phyloP scores from a whole-genome alignment of 192 early-diverging fungal species.

The Gonapodya prolifera region DNA sequence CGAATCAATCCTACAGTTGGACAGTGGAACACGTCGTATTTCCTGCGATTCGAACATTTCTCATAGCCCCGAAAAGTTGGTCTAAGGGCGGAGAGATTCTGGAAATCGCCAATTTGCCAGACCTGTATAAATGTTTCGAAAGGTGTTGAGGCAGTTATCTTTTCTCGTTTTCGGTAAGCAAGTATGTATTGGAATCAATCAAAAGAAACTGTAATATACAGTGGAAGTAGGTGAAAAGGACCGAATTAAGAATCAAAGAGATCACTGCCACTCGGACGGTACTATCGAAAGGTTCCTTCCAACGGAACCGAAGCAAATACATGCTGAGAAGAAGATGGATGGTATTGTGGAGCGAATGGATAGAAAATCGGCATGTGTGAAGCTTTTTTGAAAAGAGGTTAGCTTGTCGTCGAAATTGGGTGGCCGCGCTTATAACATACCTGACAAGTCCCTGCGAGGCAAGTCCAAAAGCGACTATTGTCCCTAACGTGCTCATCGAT shows the following conservation, averaged over 20 bases:
- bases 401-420: constrained; percentile 2
- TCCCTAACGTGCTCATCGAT: constrained; percentile 40
- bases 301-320: constrained; percentile 53
- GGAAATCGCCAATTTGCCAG: constrained; percentile 69
- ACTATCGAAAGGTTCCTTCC: constrained; percentile 45
- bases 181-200: no score
- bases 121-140: constrained; percentile 94
- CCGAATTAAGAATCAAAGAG: no score
- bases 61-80: constrained; percentile 50
- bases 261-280: constrained; percentile 21
- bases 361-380: constrained; percentile 54
- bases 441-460: constrained; percentile 48
- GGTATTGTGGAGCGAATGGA: constrained; percentile 58
- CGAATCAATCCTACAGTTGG: constrained; percentile 33
- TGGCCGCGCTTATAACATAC: constrained; percentile 13
- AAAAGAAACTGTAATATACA: no score
- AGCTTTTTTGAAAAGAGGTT: constrained; percentile 26
- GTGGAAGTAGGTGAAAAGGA: no score
- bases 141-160: constrained; percentile 36
- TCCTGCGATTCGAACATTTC: constrained; percentile 60
- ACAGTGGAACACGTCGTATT: constrained; percentile 70
- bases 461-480: constrained; percentile 37
- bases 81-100: constrained; percentile 47
- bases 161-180: background rate
- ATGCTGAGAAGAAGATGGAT: constrained; percentile 33